Base-by-base conservation (phyloP, 2,329 filamentous ascomycete species). In the Teratosphaeria epicoccoides region DNA sequence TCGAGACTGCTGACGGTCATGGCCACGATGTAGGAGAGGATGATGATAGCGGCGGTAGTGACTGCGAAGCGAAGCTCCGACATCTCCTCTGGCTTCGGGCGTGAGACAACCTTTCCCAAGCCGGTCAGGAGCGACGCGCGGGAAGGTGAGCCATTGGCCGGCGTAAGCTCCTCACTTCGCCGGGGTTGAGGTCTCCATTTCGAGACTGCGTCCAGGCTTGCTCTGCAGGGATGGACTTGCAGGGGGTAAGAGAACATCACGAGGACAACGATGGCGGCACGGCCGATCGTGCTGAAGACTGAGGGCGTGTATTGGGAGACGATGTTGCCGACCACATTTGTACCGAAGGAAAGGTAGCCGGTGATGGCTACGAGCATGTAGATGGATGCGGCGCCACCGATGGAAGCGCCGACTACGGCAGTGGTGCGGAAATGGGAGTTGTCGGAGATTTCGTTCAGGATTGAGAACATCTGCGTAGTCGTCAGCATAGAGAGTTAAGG, bases 221-320 rank as follows among this genome's bases (percentile, higher is more conserved):
- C 93, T 55, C 93, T 83, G 71, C 93, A 97, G 0, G 93, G 93
- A 66, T 98, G 93, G 33, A 95, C 85, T 69, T 98, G 93, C 1
- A 98, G 79, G 1, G 93, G 93, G 55, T 97, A 91, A 14, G 89
- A 95, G 68, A 98, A 97, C 69, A 94, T 89, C 60, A 98, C 93
- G 1, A 98, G 81, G 52, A 97, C 78, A 33, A 98, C 93, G 58
- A 98, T 98, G 46, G 93, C 93, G 2, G 89, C 88, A 59, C 94
- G 91, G 50, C 88, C 93, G 60, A 98, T 89, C 1, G 91, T 97
- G 1, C 90, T 91, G 14, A 86, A 84, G 43, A 88, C 77, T 1
- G 86, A 88, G 1, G 87, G 80, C 3, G 81, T 75, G 66, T 91
- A 96, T 83, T 95, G 94, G 49, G 84, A 83, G 40, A 98, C 84